Percentiles rank a stretch among this genome's conserved stretches.
phyloP scores from a whole-genome alignment of 1,284 basidiomycete genomes.

The Ceratobasidium sp. region DNA sequence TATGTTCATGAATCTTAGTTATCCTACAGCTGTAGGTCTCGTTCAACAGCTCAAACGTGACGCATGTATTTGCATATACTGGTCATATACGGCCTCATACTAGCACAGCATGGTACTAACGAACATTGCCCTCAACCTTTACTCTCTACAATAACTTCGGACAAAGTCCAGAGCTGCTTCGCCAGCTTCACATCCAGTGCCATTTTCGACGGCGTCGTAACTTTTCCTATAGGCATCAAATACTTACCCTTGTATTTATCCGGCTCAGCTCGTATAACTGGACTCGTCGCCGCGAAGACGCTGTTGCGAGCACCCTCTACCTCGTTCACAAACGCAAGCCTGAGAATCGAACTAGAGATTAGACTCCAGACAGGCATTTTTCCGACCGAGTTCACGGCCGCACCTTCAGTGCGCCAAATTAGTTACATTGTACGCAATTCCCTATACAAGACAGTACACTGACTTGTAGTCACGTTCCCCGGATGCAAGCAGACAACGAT shows the following conservation, averaged over 20 bases:
- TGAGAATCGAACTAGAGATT: neutral
- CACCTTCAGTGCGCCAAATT: neutral
- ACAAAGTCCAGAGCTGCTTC: neutral
- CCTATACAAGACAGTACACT: neutral
- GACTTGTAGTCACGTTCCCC: neutral
- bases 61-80: too few relatives aligned
- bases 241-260: slow-evolving; percentile 25
- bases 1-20: too few relatives aligned
- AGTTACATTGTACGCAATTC: neutral
- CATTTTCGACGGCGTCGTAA: neutral
- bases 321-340: neutral
- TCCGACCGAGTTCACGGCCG: neutral
- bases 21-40: too few relatives aligned
- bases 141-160: neutral
- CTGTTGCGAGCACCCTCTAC: slow-evolving; percentile 13
- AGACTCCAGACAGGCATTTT: neutral
- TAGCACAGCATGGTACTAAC: too few relatives aligned
- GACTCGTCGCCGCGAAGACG: slow-evolving; percentile 33
- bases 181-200: neutral
- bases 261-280: slow-evolving; percentile 7
- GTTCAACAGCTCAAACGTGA: too few relatives aligned
- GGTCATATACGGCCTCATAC: too few relatives aligned
- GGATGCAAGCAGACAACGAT: neutral
- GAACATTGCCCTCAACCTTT: too few relatives aligned
- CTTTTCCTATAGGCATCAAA: slow-evolving; percentile 12